Percentiles rank a stretch among this genome's conserved stretches.
phyloP scores from a whole-genome alignment of 1,139 yeast genomes.

The Kazachstania sp. region DNA sequence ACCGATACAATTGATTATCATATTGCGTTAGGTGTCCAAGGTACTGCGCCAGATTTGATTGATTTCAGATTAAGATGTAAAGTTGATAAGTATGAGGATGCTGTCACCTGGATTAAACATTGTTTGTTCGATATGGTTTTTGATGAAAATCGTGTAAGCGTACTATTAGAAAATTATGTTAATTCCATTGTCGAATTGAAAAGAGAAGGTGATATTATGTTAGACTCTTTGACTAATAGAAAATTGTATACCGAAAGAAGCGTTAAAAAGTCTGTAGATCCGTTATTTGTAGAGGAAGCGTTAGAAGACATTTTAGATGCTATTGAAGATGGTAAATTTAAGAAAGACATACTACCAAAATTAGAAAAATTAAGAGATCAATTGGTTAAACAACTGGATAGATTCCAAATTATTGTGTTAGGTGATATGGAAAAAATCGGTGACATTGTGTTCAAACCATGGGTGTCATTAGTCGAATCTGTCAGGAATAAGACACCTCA shows the following conservation, averaged over 20 bases:
- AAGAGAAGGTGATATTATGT: slow-evolving; percentile 68
- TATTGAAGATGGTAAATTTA: slow-evolving; percentile 40
- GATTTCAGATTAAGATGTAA: slow-evolving; percentile 56
- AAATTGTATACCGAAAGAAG: slow-evolving; percentile 50
- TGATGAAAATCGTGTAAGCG: slow-evolving; percentile 62
- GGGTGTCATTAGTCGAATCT: slow-evolving; percentile 42
- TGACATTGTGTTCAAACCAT: slow-evolving; percentile 33
- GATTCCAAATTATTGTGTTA: slow-evolving; percentile 58
- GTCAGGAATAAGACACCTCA: not conserved
- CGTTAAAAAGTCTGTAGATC: slow-evolving; percentile 58
- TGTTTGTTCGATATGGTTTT: slow-evolving; percentile 58
- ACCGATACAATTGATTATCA: slow-evolving; percentile 60
- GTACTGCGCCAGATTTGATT: slow-evolving; percentile 57
- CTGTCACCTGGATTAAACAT: slow-evolving; percentile 68
- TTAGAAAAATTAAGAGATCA: slow-evolving; percentile 50
- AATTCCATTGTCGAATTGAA: slow-evolving; percentile 72
- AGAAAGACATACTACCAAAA: slow-evolving; percentile 38
- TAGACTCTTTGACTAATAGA: slow-evolving; percentile 53
- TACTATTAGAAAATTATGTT: slow-evolving; percentile 64
- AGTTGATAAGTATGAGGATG: slow-evolving; percentile 51
- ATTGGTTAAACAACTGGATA: slow-evolving; percentile 48
- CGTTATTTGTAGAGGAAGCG: slow-evolving; percentile 52
- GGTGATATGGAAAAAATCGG: slow-evolving; percentile 51
- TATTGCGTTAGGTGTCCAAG: slow-evolving; percentile 50
- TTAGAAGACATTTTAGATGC: slow-evolving; percentile 43